Evolutionary conservation across 768 basidiomycete species (phyloP).

Genomic region (Mycena olivaceomarginata): DNA sequence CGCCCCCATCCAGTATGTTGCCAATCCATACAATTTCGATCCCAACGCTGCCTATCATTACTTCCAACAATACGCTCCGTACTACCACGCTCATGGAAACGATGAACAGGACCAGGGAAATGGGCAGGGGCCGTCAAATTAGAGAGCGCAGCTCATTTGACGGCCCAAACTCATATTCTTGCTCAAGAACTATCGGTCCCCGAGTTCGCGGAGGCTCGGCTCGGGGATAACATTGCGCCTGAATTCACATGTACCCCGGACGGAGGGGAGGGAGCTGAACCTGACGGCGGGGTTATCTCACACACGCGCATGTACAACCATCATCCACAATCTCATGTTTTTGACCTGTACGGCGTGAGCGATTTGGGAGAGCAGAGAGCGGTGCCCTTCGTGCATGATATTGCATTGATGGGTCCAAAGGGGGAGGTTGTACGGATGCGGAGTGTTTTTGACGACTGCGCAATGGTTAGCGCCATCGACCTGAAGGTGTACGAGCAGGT

Average conservation of each 20-base stretch:
- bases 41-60: background rate
- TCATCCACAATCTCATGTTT: background rate
- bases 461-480: slow-evolving; percentile 32
- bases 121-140: background rate
- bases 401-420: background rate
- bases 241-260: too few relatives aligned
- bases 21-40: too few relatives aligned
- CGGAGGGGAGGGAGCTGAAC: too few relatives aligned
- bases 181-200: too few relatives aligned
- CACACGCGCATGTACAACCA: slow-evolving; percentile 20
- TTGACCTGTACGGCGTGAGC: slow-evolving; percentile 32
- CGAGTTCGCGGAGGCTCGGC: too few relatives aligned
- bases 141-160: too few relatives aligned
- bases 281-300: slow-evolving; percentile 15
- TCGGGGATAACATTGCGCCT: too few relatives aligned
- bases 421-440: slow-evolving; percentile 31
- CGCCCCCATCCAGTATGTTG: too few relatives aligned
- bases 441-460: slow-evolving; percentile 38
- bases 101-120: slow-evolving; percentile 14
- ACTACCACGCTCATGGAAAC: too few relatives aligned
- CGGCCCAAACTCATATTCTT: too few relatives aligned
- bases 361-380: background rate
- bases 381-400: too few relatives aligned
- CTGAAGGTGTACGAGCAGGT: slow-evolving; percentile 16
- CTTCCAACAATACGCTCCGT: too few relatives aligned